These are phyloP conservation scores for Auricularia sp. DNA, from an alignment of 768 basidiomycete species.

Conservation along the genomic window DNA sequence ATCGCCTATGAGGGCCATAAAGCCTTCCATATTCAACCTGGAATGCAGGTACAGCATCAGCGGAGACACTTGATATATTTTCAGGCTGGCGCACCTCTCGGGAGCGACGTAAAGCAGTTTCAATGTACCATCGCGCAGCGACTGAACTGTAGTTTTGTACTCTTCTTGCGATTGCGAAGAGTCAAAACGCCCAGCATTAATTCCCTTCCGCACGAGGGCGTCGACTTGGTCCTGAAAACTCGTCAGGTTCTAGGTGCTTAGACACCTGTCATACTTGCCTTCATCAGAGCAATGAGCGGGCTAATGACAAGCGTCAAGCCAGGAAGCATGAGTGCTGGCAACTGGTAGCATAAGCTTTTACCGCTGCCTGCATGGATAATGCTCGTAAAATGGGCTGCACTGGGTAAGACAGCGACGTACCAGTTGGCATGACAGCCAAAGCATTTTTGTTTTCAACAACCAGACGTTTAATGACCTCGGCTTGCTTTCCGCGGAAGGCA, in stretches of 20 bases:
- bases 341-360: constrained; percentile 31
- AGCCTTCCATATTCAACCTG: constrained; percentile 37
- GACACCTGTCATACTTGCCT: constrained; percentile 3
- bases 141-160: constrained; percentile 24
- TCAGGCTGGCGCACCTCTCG: constrained; percentile 22
- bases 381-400: background rate
- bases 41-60: background rate
- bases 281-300: constrained; percentile 22
- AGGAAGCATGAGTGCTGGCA: constrained; percentile 24
- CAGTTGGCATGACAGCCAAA: constrained; percentile 34
- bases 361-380: constrained; percentile 19
- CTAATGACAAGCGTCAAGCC: constrained; percentile 29
- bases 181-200: constrained; percentile 33
- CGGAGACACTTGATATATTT: background rate
- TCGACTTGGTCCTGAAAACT: constrained; percentile 32
- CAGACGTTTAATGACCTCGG: constrained; percentile 28
- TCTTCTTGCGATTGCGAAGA: constrained; percentile 26
- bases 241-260: background rate
- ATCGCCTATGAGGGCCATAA: constrained; percentile 33
- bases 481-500: constrained; percentile 30
- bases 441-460: constrained; percentile 32
- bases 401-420: constrained; percentile 15
- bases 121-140: constrained; percentile 28
- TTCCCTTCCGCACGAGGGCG: constrained; percentile 22
- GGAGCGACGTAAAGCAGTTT: constrained; percentile 43